Conservation (phyloP, 2,329 filamentous ascomycete genomes). For the Colletotrichum horii region DNA sequence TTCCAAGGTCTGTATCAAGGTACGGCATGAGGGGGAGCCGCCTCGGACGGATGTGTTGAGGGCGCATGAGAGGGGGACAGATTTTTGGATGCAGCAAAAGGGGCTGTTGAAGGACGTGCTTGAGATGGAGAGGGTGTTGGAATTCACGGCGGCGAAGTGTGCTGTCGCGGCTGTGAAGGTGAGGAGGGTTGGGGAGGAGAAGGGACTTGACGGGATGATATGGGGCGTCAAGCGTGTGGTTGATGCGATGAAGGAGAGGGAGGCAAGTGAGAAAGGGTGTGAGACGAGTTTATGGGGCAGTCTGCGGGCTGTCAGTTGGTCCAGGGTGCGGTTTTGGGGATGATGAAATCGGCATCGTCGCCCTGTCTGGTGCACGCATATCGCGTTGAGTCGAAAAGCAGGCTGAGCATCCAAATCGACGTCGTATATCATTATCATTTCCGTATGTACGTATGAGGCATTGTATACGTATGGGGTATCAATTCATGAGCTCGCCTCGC, state of each 20-base stretch:
- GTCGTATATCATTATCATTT: neutral
- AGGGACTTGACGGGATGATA: neutral
- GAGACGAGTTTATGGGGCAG: neutral
- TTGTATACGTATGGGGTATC: no score
- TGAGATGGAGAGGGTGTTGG: neutral
- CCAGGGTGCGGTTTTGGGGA: neutral
- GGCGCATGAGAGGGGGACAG: neutral
- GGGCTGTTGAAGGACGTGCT: neutral
- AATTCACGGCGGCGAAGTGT: neutral
- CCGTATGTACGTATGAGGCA: neutral
- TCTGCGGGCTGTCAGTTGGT: neutral
- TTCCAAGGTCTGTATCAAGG: neutral
- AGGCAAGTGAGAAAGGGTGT: neutral
- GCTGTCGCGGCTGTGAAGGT: neutral
- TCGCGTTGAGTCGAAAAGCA: neutral
- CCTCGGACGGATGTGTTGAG: neutral
- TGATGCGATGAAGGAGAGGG: neutral
- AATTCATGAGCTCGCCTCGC: constrained; percentile 29
- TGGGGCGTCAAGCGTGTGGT: neutral
- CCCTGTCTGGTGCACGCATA: neutral
- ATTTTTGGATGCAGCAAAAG: neutral
- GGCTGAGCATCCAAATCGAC: neutral
- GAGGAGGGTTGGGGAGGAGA: neutral
- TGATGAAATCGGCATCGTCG: neutral
- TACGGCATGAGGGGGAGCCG: neutral